Evolutionary conservation across 177 flowering plant genomes (phyloP), one percentile per base, ranked within the genome.

Genomic region (Telopea speciosissima): DNA sequence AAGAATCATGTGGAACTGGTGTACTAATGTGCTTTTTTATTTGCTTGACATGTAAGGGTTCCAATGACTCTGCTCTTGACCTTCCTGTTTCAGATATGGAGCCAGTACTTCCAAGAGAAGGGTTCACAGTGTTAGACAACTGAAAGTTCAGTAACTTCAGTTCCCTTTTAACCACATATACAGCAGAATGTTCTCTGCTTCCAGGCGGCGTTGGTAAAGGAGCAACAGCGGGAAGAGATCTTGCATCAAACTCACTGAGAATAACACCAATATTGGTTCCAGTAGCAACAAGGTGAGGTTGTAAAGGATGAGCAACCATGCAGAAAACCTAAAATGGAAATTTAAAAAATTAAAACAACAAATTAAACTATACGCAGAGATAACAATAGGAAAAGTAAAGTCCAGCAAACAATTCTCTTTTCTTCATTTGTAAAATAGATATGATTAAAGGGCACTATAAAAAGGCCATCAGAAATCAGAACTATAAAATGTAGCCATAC

Each of bases 261-360:
- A 96, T 93, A 73, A 93, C 82, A 79, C 99, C 98, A 75, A 91
- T 75, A 80, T 91, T 96, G 77, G 96, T 90, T 73, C 99, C 99
- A 78, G 97, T 88, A 68, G 92, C 98, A 79, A 93, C 98, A 79
- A 96, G 92, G 74, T 95, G 97, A 54, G 99, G 99, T 73, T 95
- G 99, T 70, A 95, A 80, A 74, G 98, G 84, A 89, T 95, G 99
- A 66, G 96, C 94, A 81, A 85, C 93, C 99, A 95, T 95, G 76
- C 96, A 93, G 80, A 86, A 93, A 45, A 91, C 98, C 99, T 93
- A 85, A 75, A 82, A 67, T 21, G 67, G 71, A 62, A 81, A 49
- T 9, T 49, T 7, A 33, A 33, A n/a, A n/a, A 25, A 25, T 14
- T 33, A 22, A 45, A 69, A 25, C n/a, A n/a, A n/a, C n/a, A 69